phyloP scores from a whole-genome alignment of 1,284 basidiomycete genomes.

The Blastosporella zonata region DNA sequence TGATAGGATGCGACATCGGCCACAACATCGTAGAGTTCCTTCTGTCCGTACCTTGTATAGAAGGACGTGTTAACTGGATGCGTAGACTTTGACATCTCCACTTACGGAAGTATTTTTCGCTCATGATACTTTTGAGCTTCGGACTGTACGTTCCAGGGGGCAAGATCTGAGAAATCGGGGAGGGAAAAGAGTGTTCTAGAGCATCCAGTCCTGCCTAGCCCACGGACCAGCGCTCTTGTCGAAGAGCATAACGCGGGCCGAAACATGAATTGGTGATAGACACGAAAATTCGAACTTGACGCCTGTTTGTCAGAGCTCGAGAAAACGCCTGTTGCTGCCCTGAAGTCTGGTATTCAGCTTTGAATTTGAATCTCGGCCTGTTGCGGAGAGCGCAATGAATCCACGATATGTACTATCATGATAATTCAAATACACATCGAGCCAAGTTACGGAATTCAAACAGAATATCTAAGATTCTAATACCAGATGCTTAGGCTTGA shows the following conservation, averaged over 20 bases:
- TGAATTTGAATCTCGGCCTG: no score
- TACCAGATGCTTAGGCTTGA: no score
- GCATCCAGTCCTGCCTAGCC: slow-evolving; percentile 1
- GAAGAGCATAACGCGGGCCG: slow-evolving; percentile 13
- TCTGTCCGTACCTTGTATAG: slow-evolving; percentile 51
- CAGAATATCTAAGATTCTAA: no score
- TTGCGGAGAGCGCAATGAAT: no score
- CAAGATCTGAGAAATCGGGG: slow-evolving; percentile 25
- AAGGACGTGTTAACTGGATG: neutral
- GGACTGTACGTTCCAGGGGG: slow-evolving; percentile 23
- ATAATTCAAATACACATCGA: no score
- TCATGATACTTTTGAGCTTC: slow-evolving; percentile 39
- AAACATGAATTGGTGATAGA: slow-evolving; percentile 10
- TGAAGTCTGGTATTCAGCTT: no score
- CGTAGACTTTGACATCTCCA: slow-evolving; percentile 15
- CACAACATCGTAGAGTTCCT: slow-evolving; percentile 84
- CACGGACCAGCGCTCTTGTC: slow-evolving; percentile 6
- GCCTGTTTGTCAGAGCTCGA: neutral
- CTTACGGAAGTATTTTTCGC: slow-evolving; percentile 74
- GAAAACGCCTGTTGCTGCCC: no score
- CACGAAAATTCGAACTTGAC: slow-evolving; percentile 1
- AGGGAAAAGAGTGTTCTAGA: slow-evolving; percentile 37
- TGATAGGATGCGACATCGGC: slow-evolving; percentile 87
- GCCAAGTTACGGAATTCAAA: no score
- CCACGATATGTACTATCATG: no score